Evolutionary conservation across 257 asterid species (phyloP).

Genomic region (Gentiana macrophylla): DNA sequence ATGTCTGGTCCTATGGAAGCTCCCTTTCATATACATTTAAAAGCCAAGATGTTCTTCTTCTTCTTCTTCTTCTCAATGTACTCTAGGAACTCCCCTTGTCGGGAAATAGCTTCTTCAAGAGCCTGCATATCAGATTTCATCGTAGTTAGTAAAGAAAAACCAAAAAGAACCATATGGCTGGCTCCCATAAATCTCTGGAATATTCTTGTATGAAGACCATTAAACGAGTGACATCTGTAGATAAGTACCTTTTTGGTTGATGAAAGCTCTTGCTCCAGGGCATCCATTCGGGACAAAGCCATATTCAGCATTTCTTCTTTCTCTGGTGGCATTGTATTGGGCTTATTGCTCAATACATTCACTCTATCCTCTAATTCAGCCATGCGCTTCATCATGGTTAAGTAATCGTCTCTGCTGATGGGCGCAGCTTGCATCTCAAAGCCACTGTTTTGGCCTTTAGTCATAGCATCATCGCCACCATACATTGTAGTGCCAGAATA

Average conservation of each 20-base stretch:
- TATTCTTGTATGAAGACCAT: background rate
- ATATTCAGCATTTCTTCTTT: slow-evolving; percentile 65
- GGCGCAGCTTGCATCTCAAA: slow-evolving; percentile 33
- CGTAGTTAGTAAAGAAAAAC: background rate
- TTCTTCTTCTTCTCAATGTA: slow-evolving; percentile 80
- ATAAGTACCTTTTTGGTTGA: slow-evolving; percentile 58
- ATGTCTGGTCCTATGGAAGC: background rate
- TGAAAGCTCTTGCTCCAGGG: slow-evolving; percentile 70
- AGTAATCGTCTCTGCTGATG: slow-evolving; percentile 56
- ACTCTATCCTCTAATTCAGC: slow-evolving; percentile 81
- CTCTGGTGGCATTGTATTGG: slow-evolving; percentile 56
- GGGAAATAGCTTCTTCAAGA: slow-evolving; percentile 56
- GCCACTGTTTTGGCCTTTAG: slow-evolving; percentile 27
- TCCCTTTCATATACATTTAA: slow-evolving; percentile 13
- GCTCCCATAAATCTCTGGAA: background rate
- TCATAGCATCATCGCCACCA: slow-evolving; percentile 29
- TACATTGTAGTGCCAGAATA: slow-evolving; percentile 43
- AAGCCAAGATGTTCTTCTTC: slow-evolving; percentile 84
- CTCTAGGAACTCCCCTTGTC: slow-evolving; percentile 64
- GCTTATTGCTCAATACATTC: slow-evolving; percentile 35
- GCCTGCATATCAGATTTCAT: slow-evolving; percentile 27
- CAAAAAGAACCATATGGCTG: no score
- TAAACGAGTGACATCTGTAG: background rate
- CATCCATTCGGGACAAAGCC: slow-evolving; percentile 56
- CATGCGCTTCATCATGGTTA: slow-evolving; percentile 86